Evolutionary conservation across 192 early-diverging fungal species (phyloP), one percentile per base, ranked within the genome.

Genomic region (Podila minutissima): DNA sequence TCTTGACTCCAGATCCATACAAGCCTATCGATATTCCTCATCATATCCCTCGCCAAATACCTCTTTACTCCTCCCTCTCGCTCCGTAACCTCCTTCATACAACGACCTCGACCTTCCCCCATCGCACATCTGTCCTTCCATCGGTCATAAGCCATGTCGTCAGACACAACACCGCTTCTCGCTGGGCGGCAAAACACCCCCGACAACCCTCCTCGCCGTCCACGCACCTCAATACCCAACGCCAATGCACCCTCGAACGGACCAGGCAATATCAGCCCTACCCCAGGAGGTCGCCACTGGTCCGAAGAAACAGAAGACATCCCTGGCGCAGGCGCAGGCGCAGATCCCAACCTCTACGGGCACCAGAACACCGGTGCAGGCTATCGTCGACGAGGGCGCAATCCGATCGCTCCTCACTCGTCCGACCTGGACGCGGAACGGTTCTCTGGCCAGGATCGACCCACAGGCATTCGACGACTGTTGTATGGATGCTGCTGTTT

Each of bases 141-240:
- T 24, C 12, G 55, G 24, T 26, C 22, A 10, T 58, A 24, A 61
- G 51, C 20, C 9, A 15, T 46, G 41, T 46, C 38, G 38, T 69
- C 67, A 64, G 77, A 81, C 62, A 81, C 77, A 69, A 81, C 77
- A 51, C 77, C 77, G 3, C 77, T 81, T 53, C 77, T 81, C 5
- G 32, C 60, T 19, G 77, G 69, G 1, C 55, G 67, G 13, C 60
- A 57, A 38, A 33, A 13, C 59, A 33, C 26, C 1, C 28, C 17
- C 59, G 59, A 28, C 31, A 61, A 61, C 29, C 59, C 31, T 7
- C 13, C 59, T 20, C 53, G 53, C n/a, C 53, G 53, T 12, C 59
- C 31, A 0, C 74, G 57, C 65, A 37, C 60, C 59, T 67, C 72
- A 22, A 67, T 74, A 62, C 65, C 72, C 50, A 62, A n/a, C 48